phyloP scores from a whole-genome alignment of 345 rosid genomes.

The Citrus australasica region DNA sequence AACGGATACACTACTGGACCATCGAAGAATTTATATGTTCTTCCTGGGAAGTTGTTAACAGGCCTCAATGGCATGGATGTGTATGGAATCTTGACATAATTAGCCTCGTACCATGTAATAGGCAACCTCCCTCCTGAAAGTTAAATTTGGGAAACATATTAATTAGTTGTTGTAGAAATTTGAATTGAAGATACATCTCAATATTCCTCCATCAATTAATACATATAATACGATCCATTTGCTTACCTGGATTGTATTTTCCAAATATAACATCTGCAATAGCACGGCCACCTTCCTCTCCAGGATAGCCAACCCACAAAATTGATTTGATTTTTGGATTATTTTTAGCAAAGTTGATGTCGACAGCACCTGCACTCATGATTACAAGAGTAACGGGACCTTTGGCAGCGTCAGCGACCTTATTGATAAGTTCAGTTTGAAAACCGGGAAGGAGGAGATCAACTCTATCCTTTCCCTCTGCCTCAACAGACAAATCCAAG shows the following conservation, averaged over 20 bases:
- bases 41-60: slow-evolving; percentile 27
- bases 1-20: slow-evolving; percentile 50
- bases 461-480: slow-evolving; percentile 48
- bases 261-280: slow-evolving; percentile 66
- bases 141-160: no score
- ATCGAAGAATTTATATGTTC: slow-evolving; percentile 53
- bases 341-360: slow-evolving; percentile 39
- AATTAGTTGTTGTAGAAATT: no score
- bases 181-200: background rate
- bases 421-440: slow-evolving; percentile 46
- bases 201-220: background rate
- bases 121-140: slow-evolving; percentile 54
- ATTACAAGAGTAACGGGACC: slow-evolving; percentile 59
- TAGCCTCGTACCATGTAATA: slow-evolving; percentile 40
- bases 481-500: slow-evolving; percentile 43
- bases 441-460: slow-evolving; percentile 52
- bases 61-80: slow-evolving; percentile 54
- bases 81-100: slow-evolving; percentile 38
- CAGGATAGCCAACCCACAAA: slow-evolving; percentile 70
- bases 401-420: slow-evolving; percentile 37
- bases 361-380: slow-evolving; percentile 53
- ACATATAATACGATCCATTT: no score
- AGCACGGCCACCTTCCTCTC: slow-evolving; percentile 64
- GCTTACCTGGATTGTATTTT: slow-evolving; percentile 52
- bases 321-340: slow-evolving; percentile 34